Percentiles rank a stretch among this genome's conserved stretches.
phyloP scores from a whole-genome alignment of 371 early-diverging fungal species.

The Lichtheimia corymbifera region DNA sequence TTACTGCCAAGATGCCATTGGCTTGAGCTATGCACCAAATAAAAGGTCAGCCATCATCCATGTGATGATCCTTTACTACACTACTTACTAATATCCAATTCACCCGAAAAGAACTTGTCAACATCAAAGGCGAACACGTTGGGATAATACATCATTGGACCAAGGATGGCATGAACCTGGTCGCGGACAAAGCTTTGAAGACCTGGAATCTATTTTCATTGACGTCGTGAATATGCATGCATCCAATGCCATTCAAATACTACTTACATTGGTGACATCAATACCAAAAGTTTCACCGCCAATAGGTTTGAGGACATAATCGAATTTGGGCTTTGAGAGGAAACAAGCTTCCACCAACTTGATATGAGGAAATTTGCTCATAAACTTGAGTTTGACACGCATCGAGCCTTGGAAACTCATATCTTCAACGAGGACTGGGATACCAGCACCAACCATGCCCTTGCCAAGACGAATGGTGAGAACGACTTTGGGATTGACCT shows the following conservation, averaged over 20 bases:
- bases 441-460: constrained; percentile 86
- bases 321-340: constrained; percentile 85
- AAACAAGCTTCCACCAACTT: constrained; percentile 89
- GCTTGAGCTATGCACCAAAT: constrained; percentile 56
- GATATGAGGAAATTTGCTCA: constrained; percentile 87
- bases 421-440: constrained; percentile 93
- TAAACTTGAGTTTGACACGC: constrained; percentile 82
- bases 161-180: constrained; percentile 71
- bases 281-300: constrained; percentile 87
- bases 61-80: neutral
- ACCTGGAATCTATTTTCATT: constrained; percentile 71
- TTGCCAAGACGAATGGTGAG: constrained; percentile 89
- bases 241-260: neutral
- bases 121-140: constrained; percentile 82
- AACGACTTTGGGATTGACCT: constrained; percentile 90
- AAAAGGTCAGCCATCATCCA: neutral
- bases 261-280: constrained; percentile 73
- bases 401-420: constrained; percentile 89
- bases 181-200: constrained; percentile 80
- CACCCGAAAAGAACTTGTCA: constrained; percentile 79
- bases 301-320: constrained; percentile 93
- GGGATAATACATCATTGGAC: constrained; percentile 86
- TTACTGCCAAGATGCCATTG: constrained; percentile 83
- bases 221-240: neutral
- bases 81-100: constrained; percentile 46